phyloP scores from a whole-genome alignment of 1,284 basidiomycete species.

The Phellinidium pouzarii region DNA sequence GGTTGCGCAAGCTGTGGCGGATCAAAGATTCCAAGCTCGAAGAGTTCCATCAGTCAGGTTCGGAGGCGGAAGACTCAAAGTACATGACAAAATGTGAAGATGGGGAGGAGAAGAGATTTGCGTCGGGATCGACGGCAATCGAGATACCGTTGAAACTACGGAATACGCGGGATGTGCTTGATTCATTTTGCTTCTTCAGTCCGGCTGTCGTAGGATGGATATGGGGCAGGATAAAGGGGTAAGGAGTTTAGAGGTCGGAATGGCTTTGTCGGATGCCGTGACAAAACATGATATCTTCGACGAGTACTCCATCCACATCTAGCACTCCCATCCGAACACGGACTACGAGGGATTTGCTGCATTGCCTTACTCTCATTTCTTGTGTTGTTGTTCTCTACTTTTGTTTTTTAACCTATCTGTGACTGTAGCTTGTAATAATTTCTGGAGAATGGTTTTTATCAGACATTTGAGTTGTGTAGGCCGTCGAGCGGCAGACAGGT shows the following conservation, averaged over 20 bases:
- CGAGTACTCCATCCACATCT: no score
- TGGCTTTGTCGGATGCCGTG: background rate
- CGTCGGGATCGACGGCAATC: slow-evolving; percentile 27
- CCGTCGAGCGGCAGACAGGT: no score
- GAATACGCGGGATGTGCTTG: slow-evolving; percentile 45
- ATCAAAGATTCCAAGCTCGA: slow-evolving; percentile 78
- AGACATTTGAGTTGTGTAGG: no score
- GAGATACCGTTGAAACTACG: slow-evolving; percentile 57
- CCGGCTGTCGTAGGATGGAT: slow-evolving; percentile 50
- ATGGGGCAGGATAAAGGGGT: slow-evolving; percentile 27
- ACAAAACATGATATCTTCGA: no score
- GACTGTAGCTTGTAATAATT: no score
- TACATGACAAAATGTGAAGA: background rate
- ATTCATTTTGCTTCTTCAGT: slow-evolving; percentile 65
- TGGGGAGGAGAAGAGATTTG: slow-evolving; percentile 27
- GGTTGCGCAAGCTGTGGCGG: slow-evolving; percentile 78
- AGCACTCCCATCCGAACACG: no score
- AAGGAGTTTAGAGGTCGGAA: background rate
- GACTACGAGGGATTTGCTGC: no score
- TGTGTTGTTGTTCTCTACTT: no score
- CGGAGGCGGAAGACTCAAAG: slow-evolving; percentile 11
- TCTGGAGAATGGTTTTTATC: no score
- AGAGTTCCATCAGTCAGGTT: slow-evolving; percentile 43
- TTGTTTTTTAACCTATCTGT: no score
- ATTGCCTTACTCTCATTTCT: no score